Evolutionary conservation across 1,284 basidiomycete genomes (phyloP).

Genomic region (Ustilago hordei): DNA sequence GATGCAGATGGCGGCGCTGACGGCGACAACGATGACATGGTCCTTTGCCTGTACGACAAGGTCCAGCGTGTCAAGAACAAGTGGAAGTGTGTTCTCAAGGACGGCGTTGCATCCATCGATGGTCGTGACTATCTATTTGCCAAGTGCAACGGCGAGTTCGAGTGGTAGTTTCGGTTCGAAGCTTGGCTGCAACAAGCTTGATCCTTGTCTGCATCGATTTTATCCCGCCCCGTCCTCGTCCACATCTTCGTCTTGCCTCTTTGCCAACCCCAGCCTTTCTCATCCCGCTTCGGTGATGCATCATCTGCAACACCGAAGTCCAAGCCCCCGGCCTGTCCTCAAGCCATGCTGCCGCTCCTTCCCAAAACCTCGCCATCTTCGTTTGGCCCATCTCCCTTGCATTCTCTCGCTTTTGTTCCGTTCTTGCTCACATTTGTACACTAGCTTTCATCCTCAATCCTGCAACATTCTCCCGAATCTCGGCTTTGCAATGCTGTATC

Average conservation of each 20-base stretch:
- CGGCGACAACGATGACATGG: conserved; percentile 79
- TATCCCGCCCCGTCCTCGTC: neutral
- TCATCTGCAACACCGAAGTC: neutral
- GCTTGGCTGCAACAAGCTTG: neutral
- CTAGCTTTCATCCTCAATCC: conserved; percentile 17
- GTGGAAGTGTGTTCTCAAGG: conserved; percentile 99
- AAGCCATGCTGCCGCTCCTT: neutral
- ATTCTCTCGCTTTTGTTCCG: conserved; percentile 1
- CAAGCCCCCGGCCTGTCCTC: neutral
- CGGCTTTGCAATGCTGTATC: neutral
- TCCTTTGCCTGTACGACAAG: conserved; percentile 99
- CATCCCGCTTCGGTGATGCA: too few relatives aligned
- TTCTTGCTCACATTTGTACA: conserved; percentile 38
- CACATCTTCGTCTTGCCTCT: too few relatives aligned
- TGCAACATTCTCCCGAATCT: conserved; percentile 3
- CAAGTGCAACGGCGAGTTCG: conserved; percentile 78
- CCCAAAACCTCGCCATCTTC: neutral
- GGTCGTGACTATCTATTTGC: conserved; percentile 97
- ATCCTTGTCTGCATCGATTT: neutral
- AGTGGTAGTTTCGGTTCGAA: conserved; percentile 37
- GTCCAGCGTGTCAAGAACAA: conserved; percentile 98
- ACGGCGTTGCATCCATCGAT: conserved; percentile 97
- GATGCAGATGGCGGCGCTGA: conserved; percentile 73
- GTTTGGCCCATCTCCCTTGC: neutral
- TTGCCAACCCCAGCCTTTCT: too few relatives aligned